Percentiles rank a stretch among this genome's conserved stretches.
Evolutionary conservation across 768 basidiomycete species (phyloP).

Genomic region (Agaricus subrufescens): DNA sequence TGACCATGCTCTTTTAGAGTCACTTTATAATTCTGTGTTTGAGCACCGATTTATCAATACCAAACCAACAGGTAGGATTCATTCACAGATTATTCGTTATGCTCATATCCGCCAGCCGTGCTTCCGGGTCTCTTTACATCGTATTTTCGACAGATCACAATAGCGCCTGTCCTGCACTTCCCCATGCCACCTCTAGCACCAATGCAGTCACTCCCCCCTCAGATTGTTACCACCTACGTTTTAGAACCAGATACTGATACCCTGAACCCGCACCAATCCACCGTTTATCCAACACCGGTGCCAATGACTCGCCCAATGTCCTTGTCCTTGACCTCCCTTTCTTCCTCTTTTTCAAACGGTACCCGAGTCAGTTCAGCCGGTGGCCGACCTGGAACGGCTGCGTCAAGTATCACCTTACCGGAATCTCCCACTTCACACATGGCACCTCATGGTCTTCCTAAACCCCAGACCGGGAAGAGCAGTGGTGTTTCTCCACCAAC

Average conservation of each 20-base stretch:
- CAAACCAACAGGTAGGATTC: slow-evolving; percentile 55
- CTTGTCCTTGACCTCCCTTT: slow-evolving; percentile 48
- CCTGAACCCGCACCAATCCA: slow-evolving; percentile 29
- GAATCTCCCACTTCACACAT: slow-evolving; percentile 18
- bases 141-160: slow-evolving; percentile 61
- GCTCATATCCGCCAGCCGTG: slow-evolving; percentile 37
- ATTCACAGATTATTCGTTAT: neutral
- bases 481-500: slow-evolving; percentile 6
- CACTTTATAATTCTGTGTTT: slow-evolving; percentile 61
- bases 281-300: slow-evolving; percentile 30
- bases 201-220: slow-evolving; percentile 48
- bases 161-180: slow-evolving; percentile 57
- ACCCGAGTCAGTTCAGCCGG: slow-evolving; percentile 19
- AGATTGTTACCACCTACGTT: slow-evolving; percentile 34
- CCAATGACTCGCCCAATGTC: slow-evolving; percentile 36
- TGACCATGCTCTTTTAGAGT: slow-evolving; percentile 69
- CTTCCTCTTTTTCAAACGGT: slow-evolving; percentile 35
- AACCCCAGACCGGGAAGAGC: neutral
- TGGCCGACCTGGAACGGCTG: slow-evolving; percentile 22
- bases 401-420: slow-evolving; percentile 27
- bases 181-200: slow-evolving; percentile 70
- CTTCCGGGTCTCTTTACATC: slow-evolving; percentile 67
- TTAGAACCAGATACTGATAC: slow-evolving; percentile 31
- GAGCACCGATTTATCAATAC: slow-evolving; percentile 69
- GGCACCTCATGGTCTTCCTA: slow-evolving; percentile 8